Evolutionary conservation across 2,329 filamentous ascomycete species (phyloP), one percentile per base, ranked within the genome.

Genomic region (Penicillium glabrum): DNA sequence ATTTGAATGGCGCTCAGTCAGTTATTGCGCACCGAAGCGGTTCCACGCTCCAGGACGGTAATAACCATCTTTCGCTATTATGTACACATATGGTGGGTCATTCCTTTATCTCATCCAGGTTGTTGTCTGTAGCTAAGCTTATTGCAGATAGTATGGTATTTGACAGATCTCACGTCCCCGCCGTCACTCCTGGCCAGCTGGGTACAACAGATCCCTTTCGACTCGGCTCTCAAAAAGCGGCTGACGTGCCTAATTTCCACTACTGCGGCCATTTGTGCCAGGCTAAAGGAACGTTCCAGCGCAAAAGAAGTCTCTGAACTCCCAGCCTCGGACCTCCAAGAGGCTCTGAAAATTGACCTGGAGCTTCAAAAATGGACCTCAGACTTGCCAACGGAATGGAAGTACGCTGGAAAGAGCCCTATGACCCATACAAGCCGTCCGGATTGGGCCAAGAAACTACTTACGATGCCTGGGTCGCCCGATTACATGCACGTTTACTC

Each of bases 1-100:
- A 61, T 31, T 57, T 61, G 54, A 45, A 51, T 39, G 59, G 57
- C 16, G 57, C 59, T 3, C 59, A 61, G 23, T 57, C 59, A 2
- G 46, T 61, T 11, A 46, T 61, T 26, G 56, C 51, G 1, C 48
- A 59, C 8, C 45, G 54, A 14, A 52, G 54, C 19, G 51, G 19
- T n/a, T 44, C 29, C 19, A 53, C 14, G 9, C 49, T 48, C 11
- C 51, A 26, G 27, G 54, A 61, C 14, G 56, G 26, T 3, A 53
- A 52, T n/a, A 29, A 46, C 13, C 52, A 55, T 24, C 48, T 59
- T 5, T 52, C 59, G 1, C 21, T 57, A 5, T 21, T 61, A 11
- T 59, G 56, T 21, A 51, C 55, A 13, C 57, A 61, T 47, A 23
- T 61, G 48, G 59, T 61, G 35, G 13, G 24, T 23, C 7, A 23